These are phyloP conservation scores for Trichoderma parareesei DNA, from an alignment of 495 filamentous ascomycete species.

Conservation along the genomic window DNA sequence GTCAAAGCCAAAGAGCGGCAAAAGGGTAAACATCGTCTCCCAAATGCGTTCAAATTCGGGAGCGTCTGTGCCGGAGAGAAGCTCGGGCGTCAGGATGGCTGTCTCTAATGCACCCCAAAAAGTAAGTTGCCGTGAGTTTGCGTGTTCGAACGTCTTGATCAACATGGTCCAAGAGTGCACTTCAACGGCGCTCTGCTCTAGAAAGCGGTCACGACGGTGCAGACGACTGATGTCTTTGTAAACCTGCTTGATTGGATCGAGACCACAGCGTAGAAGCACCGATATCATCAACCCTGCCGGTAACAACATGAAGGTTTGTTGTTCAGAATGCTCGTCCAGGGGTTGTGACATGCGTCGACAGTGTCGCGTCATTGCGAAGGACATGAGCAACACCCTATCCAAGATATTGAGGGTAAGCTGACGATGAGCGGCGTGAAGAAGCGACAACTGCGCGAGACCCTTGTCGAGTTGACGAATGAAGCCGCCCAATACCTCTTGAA, in stretches of 20 bases:
- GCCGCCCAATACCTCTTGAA: conserved; percentile 34
- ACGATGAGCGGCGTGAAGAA: not conserved
- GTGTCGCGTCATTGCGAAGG: conserved; percentile 26
- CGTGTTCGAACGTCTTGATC: conserved; percentile 49
- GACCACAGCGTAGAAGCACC: conserved; percentile 38
- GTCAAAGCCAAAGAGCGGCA: conserved; percentile 76
- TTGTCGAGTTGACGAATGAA: conserved; percentile 30
- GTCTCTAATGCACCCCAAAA: conserved; percentile 55
- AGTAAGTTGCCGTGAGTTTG: conserved; percentile 30
- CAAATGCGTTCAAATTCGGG: conserved; percentile 59
- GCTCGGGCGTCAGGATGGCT: conserved; percentile 30
- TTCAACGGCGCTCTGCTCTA: conserved; percentile 47
- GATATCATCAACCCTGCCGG: conserved; percentile 27
- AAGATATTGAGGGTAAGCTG: not conserved
- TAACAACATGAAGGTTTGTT: conserved; percentile 32
- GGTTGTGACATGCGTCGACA: conserved; percentile 22
- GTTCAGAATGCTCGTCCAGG: conserved; percentile 26
- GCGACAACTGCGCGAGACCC: conserved; percentile 12
- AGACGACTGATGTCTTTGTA: conserved; percentile 52
- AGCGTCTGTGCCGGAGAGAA: conserved; percentile 37
- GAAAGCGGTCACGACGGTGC: conserved; percentile 53
- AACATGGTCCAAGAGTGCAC: conserved; percentile 61
- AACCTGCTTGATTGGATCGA: conserved; percentile 48
- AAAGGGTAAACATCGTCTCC: conserved; percentile 61
- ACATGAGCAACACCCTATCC: conserved; percentile 19